Evolutionary conservation across 805 yeast species (phyloP).

Genomic region (Kurtzmaniella cleridarum): DNA sequence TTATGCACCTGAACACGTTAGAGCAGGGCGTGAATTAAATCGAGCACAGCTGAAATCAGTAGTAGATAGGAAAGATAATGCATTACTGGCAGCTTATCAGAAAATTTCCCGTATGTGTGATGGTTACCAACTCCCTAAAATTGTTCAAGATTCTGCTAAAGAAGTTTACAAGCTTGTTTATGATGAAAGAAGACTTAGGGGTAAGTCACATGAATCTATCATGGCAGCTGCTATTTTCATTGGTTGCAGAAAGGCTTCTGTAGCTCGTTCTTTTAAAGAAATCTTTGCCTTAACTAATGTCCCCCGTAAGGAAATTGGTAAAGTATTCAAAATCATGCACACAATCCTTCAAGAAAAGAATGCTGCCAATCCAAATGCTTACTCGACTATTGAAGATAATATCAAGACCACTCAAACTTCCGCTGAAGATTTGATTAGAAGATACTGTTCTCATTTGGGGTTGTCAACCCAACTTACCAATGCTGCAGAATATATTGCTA

Average conservation of each 20-base stretch:
- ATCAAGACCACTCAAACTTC: constrained; percentile 76
- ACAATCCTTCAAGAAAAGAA: constrained; percentile 50
- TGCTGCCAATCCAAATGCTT: constrained; percentile 41
- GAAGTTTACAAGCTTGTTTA: constrained; percentile 90
- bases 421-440: constrained; percentile 90
- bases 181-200: constrained; percentile 80
- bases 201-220: constrained; percentile 87
- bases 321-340: constrained; percentile 80
- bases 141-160: constrained; percentile 96
- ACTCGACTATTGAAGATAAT: constrained; percentile 40
- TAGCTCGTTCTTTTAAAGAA: constrained; percentile 92
- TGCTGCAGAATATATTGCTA: constrained; percentile 90
- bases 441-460: constrained; percentile 95
- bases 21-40: constrained; percentile 82
- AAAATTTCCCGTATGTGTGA: constrained; percentile 95
- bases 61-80: constrained; percentile 84
- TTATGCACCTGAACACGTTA: constrained; percentile 77
- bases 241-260: constrained; percentile 91
- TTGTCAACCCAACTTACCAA: constrained; percentile 77
- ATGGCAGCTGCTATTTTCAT: constrained; percentile 95
- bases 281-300: constrained; percentile 93
- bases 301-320: constrained; percentile 90
- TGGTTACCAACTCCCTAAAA: constrained; percentile 88
- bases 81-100: constrained; percentile 81
- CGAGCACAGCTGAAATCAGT: constrained; percentile 83